Evolutionary conservation across 176 grass and related monocot species (phyloP).

Genomic region (barley (Hordeum vulgare)): DNA sequence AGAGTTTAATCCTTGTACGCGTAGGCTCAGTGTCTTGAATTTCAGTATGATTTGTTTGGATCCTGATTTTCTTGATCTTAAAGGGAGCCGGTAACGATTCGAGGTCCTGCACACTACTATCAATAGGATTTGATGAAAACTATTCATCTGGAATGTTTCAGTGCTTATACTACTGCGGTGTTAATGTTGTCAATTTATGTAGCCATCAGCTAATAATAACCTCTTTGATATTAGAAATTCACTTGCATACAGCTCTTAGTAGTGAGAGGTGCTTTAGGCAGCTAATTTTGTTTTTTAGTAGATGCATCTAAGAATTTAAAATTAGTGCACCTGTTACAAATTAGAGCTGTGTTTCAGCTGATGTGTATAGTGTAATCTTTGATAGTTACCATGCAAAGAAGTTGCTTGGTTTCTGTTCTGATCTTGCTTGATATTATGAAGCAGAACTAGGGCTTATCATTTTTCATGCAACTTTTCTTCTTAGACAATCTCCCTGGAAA

Average conservation of each 20-base stretch:
- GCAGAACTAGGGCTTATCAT: not conserved
- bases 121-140: not conserved
- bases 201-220: not conserved
- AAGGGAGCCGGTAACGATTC: not conserved
- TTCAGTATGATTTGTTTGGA: conserved; percentile 11
- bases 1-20: not conserved
- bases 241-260: not conserved
- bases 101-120: not conserved
- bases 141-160: not conserved
- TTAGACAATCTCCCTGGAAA: not conserved
- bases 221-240: not conserved
- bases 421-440: not conserved
- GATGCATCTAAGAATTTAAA: not conserved
- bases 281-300: not conserved
- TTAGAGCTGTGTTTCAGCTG: not conserved
- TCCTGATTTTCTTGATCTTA: not conserved
- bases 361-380: not conserved
- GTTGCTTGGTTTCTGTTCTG: not conserved
- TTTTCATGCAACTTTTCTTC: not conserved
- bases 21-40: not conserved
- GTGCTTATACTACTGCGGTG: not conserved
- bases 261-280: not conserved
- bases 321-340: not conserved
- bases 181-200: not conserved
- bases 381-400: not conserved